Evolutionary conservation across 2,329 filamentous ascomycete species (phyloP).

Genomic region (Nectriaceae sp.): DNA sequence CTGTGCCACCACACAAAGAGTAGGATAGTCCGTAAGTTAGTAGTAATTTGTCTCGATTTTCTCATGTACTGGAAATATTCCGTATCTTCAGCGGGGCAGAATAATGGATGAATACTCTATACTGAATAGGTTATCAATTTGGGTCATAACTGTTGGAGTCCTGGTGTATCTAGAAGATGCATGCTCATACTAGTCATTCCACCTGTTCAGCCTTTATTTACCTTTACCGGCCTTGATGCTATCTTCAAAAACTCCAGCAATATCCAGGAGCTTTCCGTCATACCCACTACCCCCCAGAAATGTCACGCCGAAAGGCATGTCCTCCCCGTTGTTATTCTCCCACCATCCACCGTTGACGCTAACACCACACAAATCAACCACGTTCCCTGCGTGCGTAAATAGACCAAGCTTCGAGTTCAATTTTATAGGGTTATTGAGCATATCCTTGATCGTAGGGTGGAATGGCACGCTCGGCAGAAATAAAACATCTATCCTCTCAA

Average conservation of each 20-base stretch:
- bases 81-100: too few relatives aligned
- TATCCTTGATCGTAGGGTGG: conserved; percentile 49
- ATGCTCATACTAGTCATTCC: too few relatives aligned
- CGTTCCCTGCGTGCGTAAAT: conserved; percentile 58
- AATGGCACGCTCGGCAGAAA: conserved; percentile 55
- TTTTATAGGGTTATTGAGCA: conserved; percentile 51
- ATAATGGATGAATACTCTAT: too few relatives aligned
- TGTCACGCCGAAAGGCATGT: conserved; percentile 47
- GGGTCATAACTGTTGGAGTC: too few relatives aligned
- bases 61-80: too few relatives aligned
- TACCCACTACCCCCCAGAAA: conserved; percentile 39
- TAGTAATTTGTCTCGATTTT: too few relatives aligned
- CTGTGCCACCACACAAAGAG: too few relatives aligned
- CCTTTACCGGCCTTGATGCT: too few relatives aligned
- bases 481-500: conserved; percentile 49
- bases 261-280: conserved; percentile 39
- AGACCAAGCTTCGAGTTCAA: conserved; percentile 52
- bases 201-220: too few relatives aligned
- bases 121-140: too few relatives aligned
- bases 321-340: conserved; percentile 14
- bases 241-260: not conserved
- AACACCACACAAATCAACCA: conserved; percentile 52
- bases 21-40: too few relatives aligned
- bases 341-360: conserved; percentile 50
- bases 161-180: too few relatives aligned